These are phyloP conservation scores for Metschnikowia cubensis DNA, from an alignment of 805 yeast genomes.

Conservation along the genomic window DNA sequence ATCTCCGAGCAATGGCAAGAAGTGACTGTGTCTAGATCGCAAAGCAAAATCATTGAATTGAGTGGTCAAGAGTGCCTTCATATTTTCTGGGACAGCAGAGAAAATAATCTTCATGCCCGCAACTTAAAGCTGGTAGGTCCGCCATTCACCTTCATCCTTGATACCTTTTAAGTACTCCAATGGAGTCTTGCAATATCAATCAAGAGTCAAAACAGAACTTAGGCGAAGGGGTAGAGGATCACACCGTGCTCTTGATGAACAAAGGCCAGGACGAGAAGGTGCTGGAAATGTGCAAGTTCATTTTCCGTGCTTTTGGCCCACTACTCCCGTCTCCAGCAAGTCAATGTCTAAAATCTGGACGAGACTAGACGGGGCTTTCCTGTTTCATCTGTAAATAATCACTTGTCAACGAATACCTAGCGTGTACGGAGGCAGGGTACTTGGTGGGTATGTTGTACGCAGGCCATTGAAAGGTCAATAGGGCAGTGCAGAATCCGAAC, in stretches of 20 bases:
- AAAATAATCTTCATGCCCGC: conserved; percentile 20
- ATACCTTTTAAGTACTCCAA: conserved; percentile 11
- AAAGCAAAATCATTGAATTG: conserved; percentile 39
- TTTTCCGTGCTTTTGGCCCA: conserved; percentile 48
- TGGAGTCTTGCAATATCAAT: too few relatives aligned
- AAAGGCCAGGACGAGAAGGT: conserved; percentile 27
- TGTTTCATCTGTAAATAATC: too few relatives aligned
- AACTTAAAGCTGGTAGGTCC: conserved; percentile 11
- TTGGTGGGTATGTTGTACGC: too few relatives aligned
- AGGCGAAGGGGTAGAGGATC: too few relatives aligned
- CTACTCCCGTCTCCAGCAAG: too few relatives aligned
- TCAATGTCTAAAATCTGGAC: too few relatives aligned
- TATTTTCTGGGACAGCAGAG: conserved; percentile 39
- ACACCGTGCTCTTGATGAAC: conserved; percentile 34
- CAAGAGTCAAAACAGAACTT: too few relatives aligned
- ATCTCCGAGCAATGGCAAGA: conserved; percentile 38
- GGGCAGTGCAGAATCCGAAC: too few relatives aligned
- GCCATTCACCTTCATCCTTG: neutral
- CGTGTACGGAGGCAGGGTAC: too few relatives aligned
- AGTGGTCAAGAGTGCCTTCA: conserved; percentile 41
- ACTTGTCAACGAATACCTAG: too few relatives aligned
- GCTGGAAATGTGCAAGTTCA: conserved; percentile 37
- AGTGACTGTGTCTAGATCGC: conserved; percentile 36
- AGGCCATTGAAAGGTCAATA: too few relatives aligned
- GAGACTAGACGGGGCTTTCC: too few relatives aligned